Conservation (phyloP, 75 land plant genomes). For the Cunninghamia lanceolata region DNA sequence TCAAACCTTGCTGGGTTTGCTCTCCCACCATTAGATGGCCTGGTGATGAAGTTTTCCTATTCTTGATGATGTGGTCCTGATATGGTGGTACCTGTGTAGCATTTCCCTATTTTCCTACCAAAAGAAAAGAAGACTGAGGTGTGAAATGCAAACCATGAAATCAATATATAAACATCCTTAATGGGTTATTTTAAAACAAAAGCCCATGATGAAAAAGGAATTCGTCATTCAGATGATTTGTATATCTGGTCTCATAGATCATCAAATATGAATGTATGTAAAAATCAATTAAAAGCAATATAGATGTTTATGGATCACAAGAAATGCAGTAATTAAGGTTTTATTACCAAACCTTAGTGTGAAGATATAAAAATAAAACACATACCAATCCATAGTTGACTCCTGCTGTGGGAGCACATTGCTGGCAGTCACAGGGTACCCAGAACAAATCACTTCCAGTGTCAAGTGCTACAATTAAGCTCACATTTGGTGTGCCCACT, state of each 20-base stretch:
- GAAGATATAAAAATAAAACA: background rate
- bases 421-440: conserved; percentile 91
- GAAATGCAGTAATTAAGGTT: background rate
- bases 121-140: background rate
- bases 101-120: background rate
- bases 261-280: background rate
- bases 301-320: background rate
- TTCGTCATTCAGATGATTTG: background rate
- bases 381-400: conserved; percentile 33
- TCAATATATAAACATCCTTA: background rate
- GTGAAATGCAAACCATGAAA: background rate
- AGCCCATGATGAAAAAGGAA: background rate
- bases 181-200: background rate
- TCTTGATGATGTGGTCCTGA: background rate
- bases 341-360: background rate
- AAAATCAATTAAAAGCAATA: background rate
- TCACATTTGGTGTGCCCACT: conserved; percentile 79
- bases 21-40: background rate
- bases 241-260: background rate
- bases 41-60: background rate
- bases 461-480: conserved; percentile 84
- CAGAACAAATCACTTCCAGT: conserved; percentile 94
- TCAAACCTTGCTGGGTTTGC: background rate
- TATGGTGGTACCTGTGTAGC: background rate
- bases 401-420: conserved; percentile 49